phyloP scores from a whole-genome alignment of 208 protist species.

The Leishmania braziliensis region DNA sequence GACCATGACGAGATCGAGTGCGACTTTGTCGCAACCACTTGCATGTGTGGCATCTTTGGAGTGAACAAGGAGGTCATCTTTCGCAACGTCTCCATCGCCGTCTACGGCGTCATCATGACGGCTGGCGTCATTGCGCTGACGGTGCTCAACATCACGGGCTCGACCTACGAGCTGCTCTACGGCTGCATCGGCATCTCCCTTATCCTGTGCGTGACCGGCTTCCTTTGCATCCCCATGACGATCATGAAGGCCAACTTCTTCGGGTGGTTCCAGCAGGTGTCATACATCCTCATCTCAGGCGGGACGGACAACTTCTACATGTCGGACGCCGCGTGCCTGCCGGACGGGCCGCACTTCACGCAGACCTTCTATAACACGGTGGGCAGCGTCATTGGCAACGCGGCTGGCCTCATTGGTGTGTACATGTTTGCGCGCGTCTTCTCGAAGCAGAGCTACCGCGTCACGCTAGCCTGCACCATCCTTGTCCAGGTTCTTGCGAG shows the following conservation, averaged over 20 bases:
- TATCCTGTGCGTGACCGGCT: slow-evolving; percentile 36
- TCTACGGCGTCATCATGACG: slow-evolving; percentile 49
- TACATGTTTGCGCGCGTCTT: slow-evolving; percentile 46
- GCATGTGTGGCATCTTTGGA: slow-evolving; percentile 30
- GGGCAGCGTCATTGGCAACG: slow-evolving; percentile 38
- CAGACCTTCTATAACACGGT: slow-evolving; percentile 42
- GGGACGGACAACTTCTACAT: slow-evolving; percentile 60
- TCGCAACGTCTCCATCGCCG: slow-evolving; percentile 26
- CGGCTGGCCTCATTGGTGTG: slow-evolving; percentile 41
- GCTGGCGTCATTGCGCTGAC: slow-evolving; percentile 34
- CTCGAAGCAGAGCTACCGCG: slow-evolving; percentile 44
- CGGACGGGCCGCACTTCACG: slow-evolving; percentile 39
- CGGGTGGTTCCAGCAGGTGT: slow-evolving; percentile 35
- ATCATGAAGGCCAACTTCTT: slow-evolving; percentile 62
- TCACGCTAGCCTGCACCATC: slow-evolving; percentile 50
- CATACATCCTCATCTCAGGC: slow-evolving; percentile 48
- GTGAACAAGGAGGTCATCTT: slow-evolving; percentile 41
- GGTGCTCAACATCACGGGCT: slow-evolving; percentile 39
- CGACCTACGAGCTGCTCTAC: slow-evolving; percentile 38
- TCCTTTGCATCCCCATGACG: slow-evolving; percentile 44
- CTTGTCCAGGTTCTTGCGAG: slow-evolving; percentile 46
- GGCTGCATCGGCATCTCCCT: slow-evolving; percentile 34
- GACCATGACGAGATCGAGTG: not conserved
- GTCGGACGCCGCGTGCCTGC: slow-evolving; percentile 34
- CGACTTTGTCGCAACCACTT: not conserved